Conservation (phyloP, 805 yeast genomes). For the Saccharomycopsis fermentans region DNA sequence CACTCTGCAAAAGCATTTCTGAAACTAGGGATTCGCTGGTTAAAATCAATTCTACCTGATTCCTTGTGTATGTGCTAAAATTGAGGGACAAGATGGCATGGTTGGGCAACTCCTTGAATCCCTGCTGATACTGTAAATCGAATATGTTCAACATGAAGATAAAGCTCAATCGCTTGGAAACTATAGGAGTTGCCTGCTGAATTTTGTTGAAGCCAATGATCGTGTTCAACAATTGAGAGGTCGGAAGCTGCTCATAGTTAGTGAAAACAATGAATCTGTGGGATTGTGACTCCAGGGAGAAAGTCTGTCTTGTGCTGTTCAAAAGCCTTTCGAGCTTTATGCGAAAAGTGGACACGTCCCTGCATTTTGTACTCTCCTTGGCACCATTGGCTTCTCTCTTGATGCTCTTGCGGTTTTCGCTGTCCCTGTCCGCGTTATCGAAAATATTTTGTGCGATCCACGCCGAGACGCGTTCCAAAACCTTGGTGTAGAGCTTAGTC, state of each 20-base stretch:
- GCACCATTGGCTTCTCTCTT: not conserved
- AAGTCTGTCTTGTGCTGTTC: not conserved
- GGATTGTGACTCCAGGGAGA: constrained; percentile 3
- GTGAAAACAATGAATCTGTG: constrained; percentile 4
- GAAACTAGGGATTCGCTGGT: constrained; percentile 23
- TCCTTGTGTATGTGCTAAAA: constrained; percentile 28
- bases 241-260: not conserved
- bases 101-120: constrained; percentile 26
- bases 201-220: constrained; percentile 8
- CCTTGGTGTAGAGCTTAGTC: constrained; percentile 6
- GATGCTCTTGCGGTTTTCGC: no score
- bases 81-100: constrained; percentile 28
- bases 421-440: not conserved
- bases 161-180: constrained; percentile 3
- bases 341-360: constrained; percentile 5
- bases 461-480: not conserved
- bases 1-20: not conserved
- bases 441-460: not conserved
- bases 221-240: not conserved
- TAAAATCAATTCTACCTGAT: constrained; percentile 26
- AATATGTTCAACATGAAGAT: constrained; percentile 8
- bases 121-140: constrained; percentile 12
- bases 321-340: constrained; percentile 7
- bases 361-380: not conserved
- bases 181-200: not conserved